Evolutionary conservation across 345 rosid species (phyloP).

Genomic region (Gossypium raimondii): DNA sequence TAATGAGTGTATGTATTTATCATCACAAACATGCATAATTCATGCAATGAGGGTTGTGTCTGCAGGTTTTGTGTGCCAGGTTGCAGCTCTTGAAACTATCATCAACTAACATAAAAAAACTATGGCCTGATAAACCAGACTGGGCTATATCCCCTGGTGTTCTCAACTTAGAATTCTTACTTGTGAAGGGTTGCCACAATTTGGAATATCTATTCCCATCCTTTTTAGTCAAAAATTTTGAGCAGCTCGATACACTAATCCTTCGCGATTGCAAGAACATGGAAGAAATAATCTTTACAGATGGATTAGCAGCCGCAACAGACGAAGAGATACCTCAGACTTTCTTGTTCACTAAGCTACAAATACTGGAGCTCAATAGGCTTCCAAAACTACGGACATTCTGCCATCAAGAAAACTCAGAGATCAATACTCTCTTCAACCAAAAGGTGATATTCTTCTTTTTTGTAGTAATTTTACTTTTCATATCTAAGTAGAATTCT

Average conservation of each 20-base stretch:
- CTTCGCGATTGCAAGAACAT: background rate
- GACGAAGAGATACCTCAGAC: background rate
- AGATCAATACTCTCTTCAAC: background rate
- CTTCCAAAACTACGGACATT: background rate
- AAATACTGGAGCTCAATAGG: background rate
- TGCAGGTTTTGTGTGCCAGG: background rate
- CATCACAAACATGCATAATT: background rate
- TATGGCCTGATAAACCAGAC: background rate
- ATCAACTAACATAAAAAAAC: background rate
- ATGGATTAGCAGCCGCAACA: background rate
- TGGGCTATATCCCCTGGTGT: background rate
- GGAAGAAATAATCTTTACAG: background rate
- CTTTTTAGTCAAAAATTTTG: background rate
- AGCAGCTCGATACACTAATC: background rate
- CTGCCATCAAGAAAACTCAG: background rate
- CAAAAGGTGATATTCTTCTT: background rate
- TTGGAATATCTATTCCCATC: constrained; percentile 13
- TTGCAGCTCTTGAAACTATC: background rate
- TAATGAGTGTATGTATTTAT: too few relatives aligned
- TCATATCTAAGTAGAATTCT: background rate
- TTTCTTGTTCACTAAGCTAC: background rate
- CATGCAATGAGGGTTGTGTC: background rate
- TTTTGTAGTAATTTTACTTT: background rate
- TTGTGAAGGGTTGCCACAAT: background rate
- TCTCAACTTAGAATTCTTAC: background rate